These are phyloP conservation scores for Aspergillus uvarum DNA, from an alignment of 2,329 filamentous ascomycete species.

Conservation along the genomic window DNA sequence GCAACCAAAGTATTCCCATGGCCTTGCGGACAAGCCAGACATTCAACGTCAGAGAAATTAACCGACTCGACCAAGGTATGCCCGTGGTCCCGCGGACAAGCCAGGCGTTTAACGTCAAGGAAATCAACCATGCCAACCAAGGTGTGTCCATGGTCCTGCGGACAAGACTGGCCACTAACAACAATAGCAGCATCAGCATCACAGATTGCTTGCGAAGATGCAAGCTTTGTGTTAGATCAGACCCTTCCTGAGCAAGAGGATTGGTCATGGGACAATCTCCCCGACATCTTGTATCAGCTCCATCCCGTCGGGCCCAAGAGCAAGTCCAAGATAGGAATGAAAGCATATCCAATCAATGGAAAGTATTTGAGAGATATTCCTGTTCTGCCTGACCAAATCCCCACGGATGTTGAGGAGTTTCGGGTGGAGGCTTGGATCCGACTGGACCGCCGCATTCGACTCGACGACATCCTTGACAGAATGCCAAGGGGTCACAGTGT, in stretches of 20 bases:
- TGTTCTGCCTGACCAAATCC: constrained; percentile 32
- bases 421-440: constrained; percentile 36
- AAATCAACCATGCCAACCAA: background rate
- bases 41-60: background rate
- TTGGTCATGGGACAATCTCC: constrained; percentile 25
- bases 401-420: constrained; percentile 31
- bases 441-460: constrained; percentile 27
- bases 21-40: background rate
- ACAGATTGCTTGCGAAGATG: background rate
- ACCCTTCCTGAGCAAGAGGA: constrained; percentile 18
- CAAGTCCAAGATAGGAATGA: background rate
- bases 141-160: background rate
- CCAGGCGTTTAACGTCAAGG: background rate
- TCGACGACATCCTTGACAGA: constrained; percentile 29
- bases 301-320: constrained; percentile 9
- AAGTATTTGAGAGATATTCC: constrained; percentile 19
- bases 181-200: constrained; percentile 11
- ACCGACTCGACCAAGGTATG: background rate
- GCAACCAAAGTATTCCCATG: background rate
- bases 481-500: constrained; percentile 26
- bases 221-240: background rate
- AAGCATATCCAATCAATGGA: constrained; percentile 16
- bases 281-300: constrained; percentile 26
- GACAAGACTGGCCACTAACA: constrained; percentile 11
- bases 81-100: background rate